Evolutionary conservation across 129 eudicot genomes (phyloP).

Genomic region (Kitagawia praeruptora): DNA sequence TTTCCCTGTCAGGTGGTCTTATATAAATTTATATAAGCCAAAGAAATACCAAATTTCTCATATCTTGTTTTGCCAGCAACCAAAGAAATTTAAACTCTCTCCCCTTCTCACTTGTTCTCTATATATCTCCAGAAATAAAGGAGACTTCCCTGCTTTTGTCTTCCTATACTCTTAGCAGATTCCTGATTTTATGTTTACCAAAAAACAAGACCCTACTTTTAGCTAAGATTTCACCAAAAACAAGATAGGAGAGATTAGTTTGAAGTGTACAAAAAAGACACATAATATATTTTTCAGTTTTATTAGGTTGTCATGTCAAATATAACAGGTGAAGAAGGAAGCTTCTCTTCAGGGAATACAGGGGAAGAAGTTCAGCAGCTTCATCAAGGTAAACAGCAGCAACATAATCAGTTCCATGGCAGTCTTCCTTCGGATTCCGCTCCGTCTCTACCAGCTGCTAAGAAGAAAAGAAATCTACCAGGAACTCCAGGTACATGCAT

Average conservation of each 20-base stretch:
- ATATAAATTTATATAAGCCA: conserved; percentile 32
- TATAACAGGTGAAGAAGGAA: conserved; percentile 63
- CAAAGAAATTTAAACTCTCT: neutral
- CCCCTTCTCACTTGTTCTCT: neutral
- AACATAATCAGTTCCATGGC: conserved; percentile 15
- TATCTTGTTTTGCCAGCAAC: conserved; percentile 9
- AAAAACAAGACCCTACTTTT: conserved; percentile 11
- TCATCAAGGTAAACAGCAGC: conserved; percentile 19
- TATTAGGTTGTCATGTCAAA: conserved; percentile 35
- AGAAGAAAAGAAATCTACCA: conserved; percentile 69
- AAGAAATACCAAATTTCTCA: conserved; percentile 20
- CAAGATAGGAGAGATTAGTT: conserved; percentile 4
- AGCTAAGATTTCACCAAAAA: conserved; percentile 12
- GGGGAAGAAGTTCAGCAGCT: conserved; percentile 40
- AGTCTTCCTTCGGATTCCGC: conserved; percentile 18
- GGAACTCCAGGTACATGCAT: conserved; percentile 66
- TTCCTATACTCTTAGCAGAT: conserved; percentile 19
- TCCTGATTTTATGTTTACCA: conserved; percentile 24
- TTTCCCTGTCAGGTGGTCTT: conserved; percentile 18
- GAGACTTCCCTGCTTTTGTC: conserved; percentile 23
- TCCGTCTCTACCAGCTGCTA: conserved; percentile 29
- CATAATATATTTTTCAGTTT: neutral
- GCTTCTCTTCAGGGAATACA: conserved; percentile 52
- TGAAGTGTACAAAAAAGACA: conserved; percentile 3
- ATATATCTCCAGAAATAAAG: conserved; percentile 13